A percentile compares a stretch with the other conserved stretches of the same genome.
Evolutionary conservation across 2,329 filamentous ascomycete genomes (phyloP).

Genomic region (Pezicula neosporulosa): DNA sequence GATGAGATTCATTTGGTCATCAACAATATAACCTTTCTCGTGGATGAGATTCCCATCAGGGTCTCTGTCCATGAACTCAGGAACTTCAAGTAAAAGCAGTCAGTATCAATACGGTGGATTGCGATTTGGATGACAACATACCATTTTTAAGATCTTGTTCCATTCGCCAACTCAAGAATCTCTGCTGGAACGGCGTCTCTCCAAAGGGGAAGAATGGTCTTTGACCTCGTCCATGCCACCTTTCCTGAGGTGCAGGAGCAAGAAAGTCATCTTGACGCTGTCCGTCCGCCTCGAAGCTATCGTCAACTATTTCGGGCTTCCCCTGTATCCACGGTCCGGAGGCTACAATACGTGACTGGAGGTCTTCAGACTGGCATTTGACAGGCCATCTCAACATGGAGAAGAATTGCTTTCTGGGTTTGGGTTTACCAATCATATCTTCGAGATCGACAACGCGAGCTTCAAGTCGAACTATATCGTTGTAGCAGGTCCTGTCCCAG

Average conservation of each 20-base stretch:
- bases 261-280: neutral
- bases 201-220: conserved; percentile 23
- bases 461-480: neutral
- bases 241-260: conserved; percentile 2
- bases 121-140: neutral
- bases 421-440: neutral
- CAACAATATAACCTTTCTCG: neutral
- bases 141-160: conserved; percentile 22
- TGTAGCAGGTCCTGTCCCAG: neutral
- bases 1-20: neutral
- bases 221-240: conserved; percentile 7
- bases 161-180: conserved; percentile 19
- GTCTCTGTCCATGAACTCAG: neutral
- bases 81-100: neutral
- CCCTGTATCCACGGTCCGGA: conserved; percentile 10
- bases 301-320: neutral
- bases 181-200: conserved; percentile 23
- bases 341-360: conserved; percentile 9
- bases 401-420: conserved; percentile 15
- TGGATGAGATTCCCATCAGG: neutral
- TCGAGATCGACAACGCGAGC: neutral
- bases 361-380: conserved; percentile 12
- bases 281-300: neutral
- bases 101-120: too few species aligned
- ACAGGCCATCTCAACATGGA: conserved; percentile 18